phyloP scores from a whole-genome alignment of 352 stramenopile species.

The Phytophthora macrochlamydospora region DNA sequence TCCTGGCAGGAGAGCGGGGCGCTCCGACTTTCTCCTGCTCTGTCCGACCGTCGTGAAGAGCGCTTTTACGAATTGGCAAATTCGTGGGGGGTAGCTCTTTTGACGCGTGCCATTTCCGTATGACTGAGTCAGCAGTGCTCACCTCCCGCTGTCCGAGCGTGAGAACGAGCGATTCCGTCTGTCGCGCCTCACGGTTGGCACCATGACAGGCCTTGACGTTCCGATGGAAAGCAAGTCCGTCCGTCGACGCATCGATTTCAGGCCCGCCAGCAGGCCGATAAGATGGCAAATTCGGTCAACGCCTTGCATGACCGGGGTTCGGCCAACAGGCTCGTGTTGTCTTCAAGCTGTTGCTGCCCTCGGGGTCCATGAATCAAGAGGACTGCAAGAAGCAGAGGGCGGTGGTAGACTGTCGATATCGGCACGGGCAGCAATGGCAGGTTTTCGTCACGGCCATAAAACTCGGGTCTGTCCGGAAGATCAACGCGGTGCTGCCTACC shows the following conservation, averaged over 20 bases:
- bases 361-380: neutral
- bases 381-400: too few species aligned
- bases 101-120: neutral
- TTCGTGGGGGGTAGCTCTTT: neutral
- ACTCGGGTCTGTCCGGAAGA: neutral
- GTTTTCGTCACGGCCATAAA: neutral
- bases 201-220: neutral
- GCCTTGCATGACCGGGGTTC: neutral
- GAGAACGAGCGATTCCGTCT: neutral
- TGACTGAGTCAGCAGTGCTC: neutral
- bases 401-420: neutral
- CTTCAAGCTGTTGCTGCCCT: neutral
- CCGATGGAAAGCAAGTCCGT: neutral
- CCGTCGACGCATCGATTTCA: neutral
- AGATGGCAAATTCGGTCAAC: conserved; percentile 23
- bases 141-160: neutral
- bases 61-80: neutral
- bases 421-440: neutral
- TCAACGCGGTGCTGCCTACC: neutral
- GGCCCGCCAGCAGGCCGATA: conserved; percentile 19
- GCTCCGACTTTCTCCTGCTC: too few species aligned
- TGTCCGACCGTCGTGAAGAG: too few species aligned
- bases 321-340: neutral
- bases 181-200: neutral
- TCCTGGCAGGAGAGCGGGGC: too few species aligned